These are phyloP conservation scores for Penicillium parvum DNA, from an alignment of 495 filamentous ascomycete species.

Conservation along the genomic window DNA sequence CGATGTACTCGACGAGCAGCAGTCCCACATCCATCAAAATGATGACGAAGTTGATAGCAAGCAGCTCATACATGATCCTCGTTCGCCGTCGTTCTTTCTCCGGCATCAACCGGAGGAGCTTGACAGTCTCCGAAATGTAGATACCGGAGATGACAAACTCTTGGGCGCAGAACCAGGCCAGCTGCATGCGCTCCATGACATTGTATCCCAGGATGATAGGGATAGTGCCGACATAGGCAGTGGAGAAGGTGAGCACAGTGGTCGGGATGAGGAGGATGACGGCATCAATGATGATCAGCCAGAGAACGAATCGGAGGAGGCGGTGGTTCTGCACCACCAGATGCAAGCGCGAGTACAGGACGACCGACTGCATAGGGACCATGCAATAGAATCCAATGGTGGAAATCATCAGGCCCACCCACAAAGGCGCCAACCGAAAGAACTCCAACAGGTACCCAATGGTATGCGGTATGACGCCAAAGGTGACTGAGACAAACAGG, in stretches of 20 bases:
- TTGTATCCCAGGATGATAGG: constrained; percentile 43
- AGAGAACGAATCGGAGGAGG: constrained; percentile 48
- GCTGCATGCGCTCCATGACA: constrained; percentile 55
- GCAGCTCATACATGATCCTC: constrained; percentile 47
- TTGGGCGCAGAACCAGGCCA: constrained; percentile 56
- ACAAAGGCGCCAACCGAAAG: constrained; percentile 38
- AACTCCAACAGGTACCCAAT: constrained; percentile 54
- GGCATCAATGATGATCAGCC: constrained; percentile 54
- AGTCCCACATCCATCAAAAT: constrained; percentile 52
- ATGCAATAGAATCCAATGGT: constrained; percentile 57
- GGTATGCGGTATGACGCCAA: constrained; percentile 51
- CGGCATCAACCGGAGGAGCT: constrained; percentile 39
- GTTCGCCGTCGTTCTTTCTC: constrained; percentile 37
- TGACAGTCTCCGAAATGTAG: constrained; percentile 52
- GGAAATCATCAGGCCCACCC: constrained; percentile 36
- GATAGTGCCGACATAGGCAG: constrained; percentile 21
- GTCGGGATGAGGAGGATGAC: constrained; percentile 47
- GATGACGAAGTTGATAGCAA: constrained; percentile 54
- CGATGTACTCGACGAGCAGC: constrained; percentile 50
- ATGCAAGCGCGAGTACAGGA: constrained; percentile 64
- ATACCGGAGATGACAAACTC: constrained; percentile 54
- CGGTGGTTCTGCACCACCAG: constrained; percentile 47
- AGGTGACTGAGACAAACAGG: constrained; percentile 35
- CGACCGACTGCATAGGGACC: constrained; percentile 63
- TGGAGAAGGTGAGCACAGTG: constrained; percentile 50